Evolutionary conservation across 2,329 filamentous ascomycete species (phyloP), one percentile per base, ranked within the genome.

Genomic region (Pseudogymnoascus sp.): DNA sequence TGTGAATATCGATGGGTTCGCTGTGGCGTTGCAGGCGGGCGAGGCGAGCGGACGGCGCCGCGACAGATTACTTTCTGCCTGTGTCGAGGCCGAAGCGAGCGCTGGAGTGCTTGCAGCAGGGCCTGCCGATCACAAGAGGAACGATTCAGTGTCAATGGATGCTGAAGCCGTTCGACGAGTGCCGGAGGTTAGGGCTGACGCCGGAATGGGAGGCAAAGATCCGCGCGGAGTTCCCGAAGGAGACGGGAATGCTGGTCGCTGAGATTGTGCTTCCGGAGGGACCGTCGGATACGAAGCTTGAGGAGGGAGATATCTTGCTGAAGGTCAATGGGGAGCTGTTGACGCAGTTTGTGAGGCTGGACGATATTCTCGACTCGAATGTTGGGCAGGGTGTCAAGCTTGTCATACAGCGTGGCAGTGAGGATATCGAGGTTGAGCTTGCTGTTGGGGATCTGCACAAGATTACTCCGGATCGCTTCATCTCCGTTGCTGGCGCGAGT

Each of bases 71-170:
- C 75, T 97, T 99, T 76, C 80, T 99, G 4, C 95, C 95, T 1
- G 81, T 99, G 12, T 93, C 99, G 74, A 88, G 95, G 63, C 95
- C 96, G 0, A 77, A 93, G 41, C 87, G 95, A 66, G 95, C 95
- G 1, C 80, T 99, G 62, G 84, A 91, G 72, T 96, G 92, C 71
- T 88, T 99, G 62, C 91, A 89, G 72, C 81, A 88, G 67, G 87
- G 85, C 35, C 83, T 87, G 68, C 83, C 83, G 1, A 88, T 99
- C 61, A 86, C 88, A n/a, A 84, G 95, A 69, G 95, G 95, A 58
- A 96, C 95, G n/a, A 96, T 99, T 59, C 95, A 99, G 76, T 96
- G 91, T 66, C 95, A 99, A 74, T 99, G 96, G 83, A 83, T 97
- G 61, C 83, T 99, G 65, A 97, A 97, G 76, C 91, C 95, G 0